Conservation (phyloP, 345 rosid genomes). For the Populus euphratica region DNA sequence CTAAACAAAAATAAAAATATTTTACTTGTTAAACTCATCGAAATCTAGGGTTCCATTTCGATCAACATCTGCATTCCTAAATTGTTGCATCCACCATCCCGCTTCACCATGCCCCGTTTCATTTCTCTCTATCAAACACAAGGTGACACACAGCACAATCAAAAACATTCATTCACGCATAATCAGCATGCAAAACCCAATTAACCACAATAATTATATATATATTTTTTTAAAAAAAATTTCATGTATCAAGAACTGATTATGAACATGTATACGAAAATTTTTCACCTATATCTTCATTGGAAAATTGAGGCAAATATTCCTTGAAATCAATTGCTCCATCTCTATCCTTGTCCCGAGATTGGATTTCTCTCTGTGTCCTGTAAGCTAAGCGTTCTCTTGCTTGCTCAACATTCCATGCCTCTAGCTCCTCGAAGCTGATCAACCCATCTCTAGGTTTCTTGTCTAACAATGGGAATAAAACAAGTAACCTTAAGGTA, state of each 20-base stretch:
- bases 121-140: conserved; percentile 35
- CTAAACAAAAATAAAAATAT: neutral
- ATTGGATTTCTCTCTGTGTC: conserved; percentile 42
- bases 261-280: neutral
- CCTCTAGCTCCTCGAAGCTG: conserved; percentile 54
- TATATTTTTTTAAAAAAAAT: neutral
- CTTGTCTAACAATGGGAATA: conserved; percentile 61
- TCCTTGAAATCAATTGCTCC: conserved; percentile 53
- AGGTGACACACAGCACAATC: neutral
- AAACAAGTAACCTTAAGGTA: conserved; percentile 46
- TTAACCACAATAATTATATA: neutral
- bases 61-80: conserved; percentile 54
- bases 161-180: neutral
- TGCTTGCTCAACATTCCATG: conserved; percentile 52
- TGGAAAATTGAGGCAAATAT: conserved; percentile 55
- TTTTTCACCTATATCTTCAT: conserved; percentile 43
- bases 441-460: conserved; percentile 50
- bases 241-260: neutral
- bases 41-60: conserved; percentile 44
- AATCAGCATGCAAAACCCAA: neutral
- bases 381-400: conserved; percentile 42
- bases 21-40: conserved; percentile 54
- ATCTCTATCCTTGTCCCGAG: conserved; percentile 50
- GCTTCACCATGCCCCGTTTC: conserved; percentile 56
- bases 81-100: conserved; percentile 73